A percentile compares a stretch with the other conserved stretches of the same genome.
phyloP scores from a whole-genome alignment of 352 stramenopile species.

The Chrysophaeum taylorii region DNA sequence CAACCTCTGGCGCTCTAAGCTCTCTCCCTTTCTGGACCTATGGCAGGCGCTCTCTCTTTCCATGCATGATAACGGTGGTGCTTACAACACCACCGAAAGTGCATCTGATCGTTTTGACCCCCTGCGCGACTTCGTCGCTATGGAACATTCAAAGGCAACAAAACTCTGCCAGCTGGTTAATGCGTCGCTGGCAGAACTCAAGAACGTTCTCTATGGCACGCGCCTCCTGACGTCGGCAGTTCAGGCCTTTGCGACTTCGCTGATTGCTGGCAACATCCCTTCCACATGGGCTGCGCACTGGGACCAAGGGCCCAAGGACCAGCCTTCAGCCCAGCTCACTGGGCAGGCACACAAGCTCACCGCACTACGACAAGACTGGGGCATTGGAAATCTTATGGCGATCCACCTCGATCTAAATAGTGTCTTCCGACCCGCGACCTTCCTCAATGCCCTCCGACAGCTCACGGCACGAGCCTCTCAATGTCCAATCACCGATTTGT shows the following conservation, averaged over 20 bases:
- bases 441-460: conserved; percentile 82
- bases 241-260: conserved; percentile 54
- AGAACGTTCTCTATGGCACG: conserved; percentile 77
- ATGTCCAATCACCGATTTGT: conserved; percentile 75
- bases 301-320: conserved; percentile 64
- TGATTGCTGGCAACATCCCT: conserved; percentile 61
- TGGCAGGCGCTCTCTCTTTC: too few relatives aligned
- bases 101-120: too few relatives aligned
- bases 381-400: too few relatives aligned
- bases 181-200: conserved; percentile 46
- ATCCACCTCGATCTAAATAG: conserved; percentile 73
- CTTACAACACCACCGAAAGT: too few relatives aligned
- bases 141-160: conserved; percentile 69
- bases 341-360: too few relatives aligned
- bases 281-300: conserved; percentile 59
- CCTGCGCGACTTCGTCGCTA: conserved; percentile 70
- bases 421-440: conserved; percentile 77
- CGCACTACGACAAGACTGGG: too few relatives aligned
- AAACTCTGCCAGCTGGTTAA: conserved; percentile 62
- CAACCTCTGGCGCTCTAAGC: conserved; percentile 68
- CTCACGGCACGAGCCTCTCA: conserved; percentile 66
- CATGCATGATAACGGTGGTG: too few relatives aligned
- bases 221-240: conserved; percentile 73
- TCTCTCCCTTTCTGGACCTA: conserved; percentile 71
- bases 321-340: too few relatives aligned